These are phyloP conservation scores for Leishmania aethiopica DNA, from an alignment of 208 protist genomes.

Conservation along the genomic window DNA sequence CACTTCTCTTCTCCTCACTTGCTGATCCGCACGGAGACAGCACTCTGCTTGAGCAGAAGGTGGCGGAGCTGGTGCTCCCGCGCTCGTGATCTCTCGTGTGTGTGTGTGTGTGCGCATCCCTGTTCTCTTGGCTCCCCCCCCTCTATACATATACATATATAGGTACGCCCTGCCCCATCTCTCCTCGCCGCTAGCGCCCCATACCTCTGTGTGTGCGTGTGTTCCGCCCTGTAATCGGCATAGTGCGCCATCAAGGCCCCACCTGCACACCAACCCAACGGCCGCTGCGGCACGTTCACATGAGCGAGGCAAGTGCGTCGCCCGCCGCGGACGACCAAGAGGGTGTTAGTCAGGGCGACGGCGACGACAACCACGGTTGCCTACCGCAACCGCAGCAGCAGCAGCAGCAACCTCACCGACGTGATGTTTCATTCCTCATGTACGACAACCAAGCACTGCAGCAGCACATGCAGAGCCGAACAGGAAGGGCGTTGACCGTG, in stretches of 20 bases:
- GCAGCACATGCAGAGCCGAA: neutral
- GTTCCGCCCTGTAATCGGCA: neutral
- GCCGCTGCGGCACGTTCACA: neutral
- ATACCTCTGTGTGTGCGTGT: neutral
- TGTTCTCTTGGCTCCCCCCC: no score
- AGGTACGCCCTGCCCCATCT: neutral
- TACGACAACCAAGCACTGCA: slow-evolving; percentile 4
- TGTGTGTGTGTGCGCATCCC: no score
- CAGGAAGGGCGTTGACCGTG: neutral
- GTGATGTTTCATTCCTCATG: neutral
- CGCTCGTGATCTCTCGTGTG: no score
- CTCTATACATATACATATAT: no score
- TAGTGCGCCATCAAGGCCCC: neutral
- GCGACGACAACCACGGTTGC: neutral
- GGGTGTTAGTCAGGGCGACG: neutral
- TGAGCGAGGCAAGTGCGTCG: slow-evolving; percentile 1
- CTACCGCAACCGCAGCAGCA: neutral
- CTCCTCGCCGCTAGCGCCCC: neutral
- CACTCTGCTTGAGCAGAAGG: neutral
- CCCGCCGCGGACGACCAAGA: neutral
- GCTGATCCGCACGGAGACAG: neutral
- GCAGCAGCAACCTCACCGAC: neutral
- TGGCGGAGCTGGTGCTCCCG: no score
- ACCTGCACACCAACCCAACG: neutral
- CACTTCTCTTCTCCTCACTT: neutral